These are phyloP conservation scores for Fusarium domesticum DNA, from an alignment of 2,329 filamentous ascomycete genomes.

Conservation along the genomic window DNA sequence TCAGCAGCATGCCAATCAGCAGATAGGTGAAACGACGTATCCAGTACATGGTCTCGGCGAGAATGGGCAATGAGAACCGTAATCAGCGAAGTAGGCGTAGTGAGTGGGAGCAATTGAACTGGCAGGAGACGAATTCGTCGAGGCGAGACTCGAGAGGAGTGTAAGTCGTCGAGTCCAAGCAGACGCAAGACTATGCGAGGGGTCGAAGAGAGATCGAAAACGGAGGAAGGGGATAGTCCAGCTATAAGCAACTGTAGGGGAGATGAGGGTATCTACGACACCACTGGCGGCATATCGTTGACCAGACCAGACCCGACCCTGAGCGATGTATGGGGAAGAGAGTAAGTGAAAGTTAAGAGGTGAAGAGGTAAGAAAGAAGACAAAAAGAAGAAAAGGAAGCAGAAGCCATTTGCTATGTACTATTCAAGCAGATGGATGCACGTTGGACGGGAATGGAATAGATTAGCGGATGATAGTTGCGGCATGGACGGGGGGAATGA, in stretches of 20 bases:
- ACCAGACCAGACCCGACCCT: slow-evolving; percentile 4
- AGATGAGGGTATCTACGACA: slow-evolving; percentile 23
- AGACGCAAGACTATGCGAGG: slow-evolving; percentile 2
- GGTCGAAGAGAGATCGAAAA: background rate
- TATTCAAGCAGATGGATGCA: background rate
- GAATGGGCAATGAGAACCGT: slow-evolving; percentile 5
- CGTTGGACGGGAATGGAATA: slow-evolving; percentile 18
- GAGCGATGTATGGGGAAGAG: slow-evolving; percentile 6
- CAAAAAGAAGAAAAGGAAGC: slow-evolving; percentile 4
- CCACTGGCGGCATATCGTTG: slow-evolving; percentile 28
- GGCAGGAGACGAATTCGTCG: slow-evolving; percentile 10
- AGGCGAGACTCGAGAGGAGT: slow-evolving; percentile 1
- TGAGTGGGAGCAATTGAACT: background rate
- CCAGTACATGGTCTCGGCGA: slow-evolving; percentile 41
- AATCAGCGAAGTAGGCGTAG: slow-evolving; percentile 2
- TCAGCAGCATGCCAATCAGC: slow-evolving; percentile 38
- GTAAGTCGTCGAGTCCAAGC: slow-evolving; percentile 3
- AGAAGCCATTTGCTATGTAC: slow-evolving; percentile 5
- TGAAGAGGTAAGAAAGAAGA: slow-evolving; percentile 4
- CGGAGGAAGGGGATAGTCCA: slow-evolving; percentile 22
- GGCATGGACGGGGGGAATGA: slow-evolving; percentile 7
- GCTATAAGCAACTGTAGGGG: slow-evolving; percentile 29
- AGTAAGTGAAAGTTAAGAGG: slow-evolving; percentile 7
- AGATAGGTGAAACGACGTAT: slow-evolving; percentile 44
- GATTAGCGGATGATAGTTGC: no score